These are phyloP conservation scores for Dryadomyces quercus-mongolicae DNA, from an alignment of 2,329 filamentous ascomycete genomes.

Conservation along the genomic window DNA sequence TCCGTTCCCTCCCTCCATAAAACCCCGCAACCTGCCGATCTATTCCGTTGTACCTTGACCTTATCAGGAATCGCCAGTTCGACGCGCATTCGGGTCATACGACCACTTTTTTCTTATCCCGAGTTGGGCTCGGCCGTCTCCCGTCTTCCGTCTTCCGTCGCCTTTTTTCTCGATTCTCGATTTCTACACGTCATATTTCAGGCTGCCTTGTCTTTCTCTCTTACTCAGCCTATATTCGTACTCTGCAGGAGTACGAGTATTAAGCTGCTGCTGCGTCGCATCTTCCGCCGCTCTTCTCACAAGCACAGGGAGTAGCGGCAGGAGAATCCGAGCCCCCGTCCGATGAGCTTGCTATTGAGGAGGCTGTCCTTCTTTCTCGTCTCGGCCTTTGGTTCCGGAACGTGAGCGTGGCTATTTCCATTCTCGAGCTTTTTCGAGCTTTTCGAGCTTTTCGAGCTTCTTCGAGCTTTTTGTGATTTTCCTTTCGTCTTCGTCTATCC, in stretches of 20 bases:
- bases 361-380: slow-evolving; percentile 10
- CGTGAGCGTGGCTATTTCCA: neutral
- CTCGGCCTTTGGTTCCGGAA: neutral
- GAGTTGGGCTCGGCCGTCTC: neutral
- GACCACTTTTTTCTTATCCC: neutral
- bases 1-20: neutral
- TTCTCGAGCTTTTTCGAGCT: neutral
- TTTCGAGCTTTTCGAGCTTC: neutral
- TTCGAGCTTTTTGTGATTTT: neutral
- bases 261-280: neutral
- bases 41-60: neutral
- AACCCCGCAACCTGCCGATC: neutral
- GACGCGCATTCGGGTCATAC: neutral
- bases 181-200: neutral
- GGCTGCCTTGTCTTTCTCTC: neutral
- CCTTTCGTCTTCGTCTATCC: neutral
- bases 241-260: neutral
- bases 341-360: slow-evolving; percentile 32
- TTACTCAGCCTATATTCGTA: too few species aligned
- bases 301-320: neutral
- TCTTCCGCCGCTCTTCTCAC: too few species aligned
- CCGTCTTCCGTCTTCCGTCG: neutral
- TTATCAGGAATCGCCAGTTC: neutral
- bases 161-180: neutral
- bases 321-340: neutral